Conservation (phyloP, 179 eudicot genomes). For the Nepenthes alata region DNA sequence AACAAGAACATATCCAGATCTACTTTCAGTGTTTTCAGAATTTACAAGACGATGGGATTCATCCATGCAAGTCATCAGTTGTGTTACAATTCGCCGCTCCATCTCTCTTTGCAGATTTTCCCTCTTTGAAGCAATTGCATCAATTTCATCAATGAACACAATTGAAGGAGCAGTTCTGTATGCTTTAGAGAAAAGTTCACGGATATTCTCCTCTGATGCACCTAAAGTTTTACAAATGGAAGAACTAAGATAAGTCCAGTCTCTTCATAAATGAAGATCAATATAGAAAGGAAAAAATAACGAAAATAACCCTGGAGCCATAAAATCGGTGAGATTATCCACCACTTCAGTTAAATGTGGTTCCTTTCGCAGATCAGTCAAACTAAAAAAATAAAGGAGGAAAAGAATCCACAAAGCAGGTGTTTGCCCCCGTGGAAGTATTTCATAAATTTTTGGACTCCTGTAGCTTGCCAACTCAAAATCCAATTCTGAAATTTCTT, state of each 20-base stretch:
- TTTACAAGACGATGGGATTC: constrained; percentile 47
- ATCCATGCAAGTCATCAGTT: constrained; percentile 89
- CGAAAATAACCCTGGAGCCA: neutral
- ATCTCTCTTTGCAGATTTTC: constrained; percentile 81
- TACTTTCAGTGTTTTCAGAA: constrained; percentile 20
- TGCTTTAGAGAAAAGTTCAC: constrained; percentile 84
- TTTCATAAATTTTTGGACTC: too few species aligned
- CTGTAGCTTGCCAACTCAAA: too few species aligned
- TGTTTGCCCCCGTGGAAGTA: too few species aligned
- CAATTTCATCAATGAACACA: constrained; percentile 89
- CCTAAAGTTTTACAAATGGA: constrained; percentile 27
- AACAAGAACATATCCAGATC: constrained; percentile 65
- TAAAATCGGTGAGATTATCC: too few species aligned
- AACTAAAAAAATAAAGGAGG: too few species aligned
- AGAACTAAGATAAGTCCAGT: neutral
- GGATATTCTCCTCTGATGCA: constrained; percentile 77
- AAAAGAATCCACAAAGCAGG: too few species aligned
- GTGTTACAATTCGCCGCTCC: constrained; percentile 89
- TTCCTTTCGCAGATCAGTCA: too few species aligned
- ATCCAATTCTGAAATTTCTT: too few species aligned
- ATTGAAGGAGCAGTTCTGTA: constrained; percentile 82
- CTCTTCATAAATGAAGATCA: neutral
- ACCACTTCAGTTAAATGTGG: too few species aligned
- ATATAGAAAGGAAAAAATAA: neutral
- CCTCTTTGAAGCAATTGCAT: constrained; percentile 87